Percentiles rank a stretch among this genome's conserved stretches.
These are phyloP conservation scores for Tetrahymena elliotti DNA, from an alignment of 73 alveolate genomes.

Conservation along the genomic window DNA sequence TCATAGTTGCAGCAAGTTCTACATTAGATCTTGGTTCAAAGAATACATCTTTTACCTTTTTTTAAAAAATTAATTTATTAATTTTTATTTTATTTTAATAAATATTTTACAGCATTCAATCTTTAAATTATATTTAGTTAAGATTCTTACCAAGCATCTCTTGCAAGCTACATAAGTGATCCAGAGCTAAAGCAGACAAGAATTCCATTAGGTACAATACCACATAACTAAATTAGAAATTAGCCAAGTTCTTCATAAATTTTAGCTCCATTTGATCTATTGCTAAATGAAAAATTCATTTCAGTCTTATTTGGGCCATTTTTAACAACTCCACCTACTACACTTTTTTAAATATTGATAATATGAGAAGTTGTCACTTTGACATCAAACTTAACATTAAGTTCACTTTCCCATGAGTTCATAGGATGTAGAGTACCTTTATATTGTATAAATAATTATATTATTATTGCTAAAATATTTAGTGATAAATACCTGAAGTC, in stretches of 20 bases:
- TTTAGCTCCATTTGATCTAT: conserved; percentile 1
- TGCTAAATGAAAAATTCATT: conserved; percentile 14
- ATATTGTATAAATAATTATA: too few relatives aligned
- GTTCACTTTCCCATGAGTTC: background rate
- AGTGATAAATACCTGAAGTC: conserved; percentile 20
- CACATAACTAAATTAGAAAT: background rate
- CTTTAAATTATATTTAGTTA: background rate
- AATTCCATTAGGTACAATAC: conserved; percentile 29
- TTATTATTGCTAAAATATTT: background rate
- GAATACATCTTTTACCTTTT: background rate
- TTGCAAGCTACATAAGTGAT: background rate
- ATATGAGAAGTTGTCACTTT: background rate
- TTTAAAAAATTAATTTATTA: background rate
- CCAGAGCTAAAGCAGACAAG: conserved; percentile 35
- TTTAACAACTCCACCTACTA: background rate
- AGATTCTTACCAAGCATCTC: conserved; percentile 6
- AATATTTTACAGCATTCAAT: background rate
- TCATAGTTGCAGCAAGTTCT: background rate
- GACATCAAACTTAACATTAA: background rate
- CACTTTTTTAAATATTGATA: background rate
- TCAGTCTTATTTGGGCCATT: background rate
- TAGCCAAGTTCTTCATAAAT: background rate
- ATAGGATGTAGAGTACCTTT: background rate
- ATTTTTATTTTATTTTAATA: background rate
- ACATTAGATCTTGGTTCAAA: background rate